Conservation (phyloP, 805 yeast species). For the Yamadazyma kitorensis region DNA sequence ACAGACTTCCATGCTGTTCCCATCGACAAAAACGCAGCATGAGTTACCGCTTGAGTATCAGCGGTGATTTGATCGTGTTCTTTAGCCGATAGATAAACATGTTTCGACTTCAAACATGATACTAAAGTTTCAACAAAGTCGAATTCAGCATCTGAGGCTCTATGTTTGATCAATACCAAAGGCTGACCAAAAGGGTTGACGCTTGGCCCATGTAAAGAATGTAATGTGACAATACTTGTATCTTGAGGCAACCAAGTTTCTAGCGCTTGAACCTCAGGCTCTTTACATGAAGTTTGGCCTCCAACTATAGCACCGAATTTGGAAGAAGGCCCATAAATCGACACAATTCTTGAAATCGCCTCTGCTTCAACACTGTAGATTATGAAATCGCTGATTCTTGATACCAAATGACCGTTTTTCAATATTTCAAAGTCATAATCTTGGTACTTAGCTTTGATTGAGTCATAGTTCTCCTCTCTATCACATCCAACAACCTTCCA, state of each 20-base stretch:
- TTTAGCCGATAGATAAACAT: constrained; percentile 73
- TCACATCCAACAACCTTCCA: constrained; percentile 92
- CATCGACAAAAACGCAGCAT: constrained; percentile 95
- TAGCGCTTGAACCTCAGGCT: constrained; percentile 84
- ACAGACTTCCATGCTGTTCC: constrained; percentile 91
- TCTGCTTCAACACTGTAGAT: constrained; percentile 95
- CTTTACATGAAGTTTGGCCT: constrained; percentile 97
- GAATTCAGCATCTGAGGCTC: constrained; percentile 52
- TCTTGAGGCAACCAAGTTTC: constrained; percentile 74
- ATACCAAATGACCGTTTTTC: constrained; percentile 79
- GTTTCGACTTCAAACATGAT: constrained; percentile 72
- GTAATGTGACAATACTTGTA: constrained; percentile 80
- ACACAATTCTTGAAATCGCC: constrained; percentile 68
- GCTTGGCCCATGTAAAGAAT: constrained; percentile 92
- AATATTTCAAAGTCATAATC: constrained; percentile 53
- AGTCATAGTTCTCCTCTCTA: constrained; percentile 59
- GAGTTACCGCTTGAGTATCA: constrained; percentile 98
- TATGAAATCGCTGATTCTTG: constrained; percentile 76
- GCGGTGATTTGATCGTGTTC: constrained; percentile 96
- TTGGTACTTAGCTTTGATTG: constrained; percentile 36
- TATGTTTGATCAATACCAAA: constrained; percentile 76
- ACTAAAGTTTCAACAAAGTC: constrained; percentile 61
- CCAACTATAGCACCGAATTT: constrained; percentile 90
- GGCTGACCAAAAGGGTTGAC: constrained; percentile 93
- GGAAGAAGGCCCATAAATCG: constrained; percentile 73